phyloP scores from a whole-genome alignment of 2,329 filamentous ascomycete genomes.

The Stenocarpella maydis region DNA sequence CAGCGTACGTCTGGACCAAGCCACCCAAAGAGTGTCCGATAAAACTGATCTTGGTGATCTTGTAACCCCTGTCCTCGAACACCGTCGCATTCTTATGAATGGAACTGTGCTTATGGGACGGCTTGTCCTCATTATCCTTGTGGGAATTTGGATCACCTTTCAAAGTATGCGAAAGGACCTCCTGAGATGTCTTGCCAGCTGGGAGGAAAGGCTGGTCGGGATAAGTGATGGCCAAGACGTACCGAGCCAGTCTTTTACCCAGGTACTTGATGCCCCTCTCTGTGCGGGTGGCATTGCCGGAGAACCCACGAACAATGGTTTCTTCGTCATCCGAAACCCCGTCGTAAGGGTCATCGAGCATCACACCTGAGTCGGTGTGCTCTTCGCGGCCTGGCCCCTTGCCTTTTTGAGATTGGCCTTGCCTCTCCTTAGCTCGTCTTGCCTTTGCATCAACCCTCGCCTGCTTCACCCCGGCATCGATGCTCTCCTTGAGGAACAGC shows the following conservation, averaged over 20 bases:
- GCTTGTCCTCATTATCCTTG: conserved; percentile 45
- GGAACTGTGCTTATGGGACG: conserved; percentile 57
- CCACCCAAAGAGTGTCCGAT: conserved; percentile 92
- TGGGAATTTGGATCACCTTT: conserved; percentile 52
- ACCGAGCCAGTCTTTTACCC: conserved; percentile 91
- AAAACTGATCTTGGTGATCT: conserved; percentile 94
- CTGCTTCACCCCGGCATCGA: conserved; percentile 82
- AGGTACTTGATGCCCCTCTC: conserved; percentile 97
- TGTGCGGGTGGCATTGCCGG: conserved; percentile 88
- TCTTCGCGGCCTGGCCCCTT: conserved; percentile 34
- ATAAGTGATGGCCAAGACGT: conserved; percentile 88
- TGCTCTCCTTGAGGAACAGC: conserved; percentile 97
- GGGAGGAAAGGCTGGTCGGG: conserved; percentile 92
- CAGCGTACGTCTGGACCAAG: conserved; percentile 89
- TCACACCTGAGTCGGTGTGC: conserved; percentile 6
- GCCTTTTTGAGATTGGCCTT: conserved; percentile 38
- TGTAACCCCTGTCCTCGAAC: conserved; percentile 68
- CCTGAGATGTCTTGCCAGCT: conserved; percentile 57
- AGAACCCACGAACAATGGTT: conserved; percentile 88
- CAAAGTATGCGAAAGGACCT: conserved; percentile 51
- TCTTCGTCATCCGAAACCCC: conserved; percentile 70
- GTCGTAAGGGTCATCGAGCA: conserved; percentile 39
- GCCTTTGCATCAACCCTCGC: conserved; percentile 74
- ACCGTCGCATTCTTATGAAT: conserved; percentile 50
- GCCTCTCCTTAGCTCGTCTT: conserved; percentile 61